A percentile compares a stretch with the other conserved stretches of the same genome.
Evolutionary conservation across 805 yeast species (phyloP).

Genomic region (Candida lessepsii): DNA sequence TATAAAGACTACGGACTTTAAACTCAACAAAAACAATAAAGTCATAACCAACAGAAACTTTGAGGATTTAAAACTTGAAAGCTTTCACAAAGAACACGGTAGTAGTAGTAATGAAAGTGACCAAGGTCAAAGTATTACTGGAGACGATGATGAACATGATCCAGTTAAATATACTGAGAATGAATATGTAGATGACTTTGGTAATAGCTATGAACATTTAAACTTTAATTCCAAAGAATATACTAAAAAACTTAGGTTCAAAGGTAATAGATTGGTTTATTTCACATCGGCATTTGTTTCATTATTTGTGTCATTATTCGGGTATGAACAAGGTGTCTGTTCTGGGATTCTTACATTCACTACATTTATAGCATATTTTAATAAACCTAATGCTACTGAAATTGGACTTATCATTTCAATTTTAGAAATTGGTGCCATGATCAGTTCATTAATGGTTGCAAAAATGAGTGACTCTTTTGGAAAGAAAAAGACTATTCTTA

Average conservation of each 20-base stretch:
- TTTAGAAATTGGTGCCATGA: slow-evolving; percentile 82
- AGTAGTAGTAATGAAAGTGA: slow-evolving; percentile 6
- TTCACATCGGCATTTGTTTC: slow-evolving; percentile 47
- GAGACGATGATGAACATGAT: slow-evolving; percentile 15
- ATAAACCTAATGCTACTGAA: slow-evolving; percentile 68
- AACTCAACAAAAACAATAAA: slow-evolving; percentile 12
- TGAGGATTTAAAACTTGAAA: slow-evolving; percentile 13
- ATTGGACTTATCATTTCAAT: slow-evolving; percentile 88
- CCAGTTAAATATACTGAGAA: slow-evolving; percentile 15
- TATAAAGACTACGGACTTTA: slow-evolving; percentile 2
- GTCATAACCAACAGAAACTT: slow-evolving; percentile 15
- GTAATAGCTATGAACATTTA: slow-evolving; percentile 34
- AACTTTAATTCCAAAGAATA: slow-evolving; percentile 36
- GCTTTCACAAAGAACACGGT: slow-evolving; percentile 10
- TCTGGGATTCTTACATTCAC: slow-evolving; percentile 78
- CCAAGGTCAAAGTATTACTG: slow-evolving; percentile 2
- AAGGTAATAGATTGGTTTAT: slow-evolving; percentile 40
- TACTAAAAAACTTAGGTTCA: slow-evolving; percentile 31
- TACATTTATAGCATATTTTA: slow-evolving; percentile 66
- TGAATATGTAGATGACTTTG: slow-evolving; percentile 29
- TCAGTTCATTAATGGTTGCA: slow-evolving; percentile 78
- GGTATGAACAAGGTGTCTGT: slow-evolving; percentile 74
- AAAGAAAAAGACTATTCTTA: slow-evolving; percentile 71
- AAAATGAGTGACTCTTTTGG: slow-evolving; percentile 76
- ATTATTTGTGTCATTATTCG: slow-evolving; percentile 40